Evolutionary conservation across 176 grass and related monocot species (phyloP).

Genomic region (Dactylis glomerata): DNA sequence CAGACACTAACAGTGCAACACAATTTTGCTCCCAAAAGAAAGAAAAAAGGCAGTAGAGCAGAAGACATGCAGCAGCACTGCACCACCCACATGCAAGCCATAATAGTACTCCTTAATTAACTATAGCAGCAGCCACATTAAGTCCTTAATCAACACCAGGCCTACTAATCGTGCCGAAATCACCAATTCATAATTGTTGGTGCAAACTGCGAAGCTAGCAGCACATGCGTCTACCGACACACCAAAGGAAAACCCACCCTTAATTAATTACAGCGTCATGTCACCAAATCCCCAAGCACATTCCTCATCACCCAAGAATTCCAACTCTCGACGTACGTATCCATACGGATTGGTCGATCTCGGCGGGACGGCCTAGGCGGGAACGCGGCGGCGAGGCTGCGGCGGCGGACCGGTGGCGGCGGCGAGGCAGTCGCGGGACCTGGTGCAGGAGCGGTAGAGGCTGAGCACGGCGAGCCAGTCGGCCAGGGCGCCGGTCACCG

Average conservation of each 20-base stretch:
- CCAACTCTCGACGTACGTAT: not conserved
- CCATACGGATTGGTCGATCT: not conserved
- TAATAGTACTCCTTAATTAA: too few species aligned
- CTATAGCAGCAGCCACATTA: not conserved
- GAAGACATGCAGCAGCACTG: not conserved
- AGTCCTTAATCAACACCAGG: not conserved
- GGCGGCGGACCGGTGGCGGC: not conserved
- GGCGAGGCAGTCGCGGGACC: slow-evolving; percentile 41
- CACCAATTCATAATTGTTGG: slow-evolving; percentile 20
- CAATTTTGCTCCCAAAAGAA: not conserved
- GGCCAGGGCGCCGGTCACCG: slow-evolving; percentile 26
- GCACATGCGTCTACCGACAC: not conserved
- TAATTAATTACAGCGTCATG: slow-evolving; percentile 45
- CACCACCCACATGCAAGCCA: not conserved
- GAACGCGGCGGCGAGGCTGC: not conserved
- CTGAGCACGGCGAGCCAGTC: slow-evolving; percentile 52
- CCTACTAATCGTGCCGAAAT: not conserved
- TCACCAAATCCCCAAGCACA: slow-evolving; percentile 24
- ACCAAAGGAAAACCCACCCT: slow-evolving; percentile 4
- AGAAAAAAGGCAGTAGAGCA: not conserved
- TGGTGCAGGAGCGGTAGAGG: slow-evolving; percentile 43
- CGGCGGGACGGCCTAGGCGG: slow-evolving; percentile 12
- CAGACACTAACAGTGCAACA: not conserved
- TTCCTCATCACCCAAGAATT: not conserved
- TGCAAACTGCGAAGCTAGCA: not conserved